Conservation (phyloP, 2,329 filamentous ascomycete species). For the Cercospora canescens region DNA sequence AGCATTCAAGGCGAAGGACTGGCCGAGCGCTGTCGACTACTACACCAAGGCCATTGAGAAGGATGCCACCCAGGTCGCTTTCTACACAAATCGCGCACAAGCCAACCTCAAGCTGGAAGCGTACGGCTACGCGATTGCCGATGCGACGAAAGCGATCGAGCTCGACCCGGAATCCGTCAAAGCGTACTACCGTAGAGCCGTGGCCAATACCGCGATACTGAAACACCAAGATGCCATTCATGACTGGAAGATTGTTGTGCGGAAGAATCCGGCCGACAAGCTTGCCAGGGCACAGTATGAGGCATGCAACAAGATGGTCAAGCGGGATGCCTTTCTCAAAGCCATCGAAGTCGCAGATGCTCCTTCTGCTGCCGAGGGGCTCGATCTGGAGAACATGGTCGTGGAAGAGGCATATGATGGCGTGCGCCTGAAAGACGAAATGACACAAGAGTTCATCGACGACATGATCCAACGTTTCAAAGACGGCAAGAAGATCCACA, state of each 20-base stretch:
- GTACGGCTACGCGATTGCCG: conserved; percentile 87
- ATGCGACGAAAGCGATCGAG: conserved; percentile 89
- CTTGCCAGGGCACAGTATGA: conserved; percentile 87
- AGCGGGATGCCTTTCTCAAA: conserved; percentile 86
- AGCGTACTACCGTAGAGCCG: conserved; percentile 91
- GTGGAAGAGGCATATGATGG: conserved; percentile 88
- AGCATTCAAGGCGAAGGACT: conserved; percentile 86
- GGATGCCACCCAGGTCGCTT: conserved; percentile 66
- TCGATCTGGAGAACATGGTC: conserved; percentile 82
- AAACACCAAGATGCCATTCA: conserved; percentile 83
- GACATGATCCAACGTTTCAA: conserved; percentile 98
- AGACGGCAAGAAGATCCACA: conserved; percentile 89
- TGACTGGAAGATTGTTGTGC: conserved; percentile 89
- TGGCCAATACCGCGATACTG: conserved; percentile 88
- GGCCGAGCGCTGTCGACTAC: conserved; percentile 74
- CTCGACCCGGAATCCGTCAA: conserved; percentile 86
- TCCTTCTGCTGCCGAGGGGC: conserved; percentile 84
- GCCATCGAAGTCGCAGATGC: conserved; percentile 93
- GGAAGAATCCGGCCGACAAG: conserved; percentile 82
- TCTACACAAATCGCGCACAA: conserved; percentile 93
- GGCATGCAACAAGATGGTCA: conserved; percentile 93
- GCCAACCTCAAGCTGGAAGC: conserved; percentile 94
- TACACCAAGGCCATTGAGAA: conserved; percentile 64
- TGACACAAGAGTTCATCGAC: conserved; percentile 96
- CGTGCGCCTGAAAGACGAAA: conserved; percentile 71